Conservation (phyloP, 2,329 filamentous ascomycete species). For the Mycocentrospora acerina region DNA sequence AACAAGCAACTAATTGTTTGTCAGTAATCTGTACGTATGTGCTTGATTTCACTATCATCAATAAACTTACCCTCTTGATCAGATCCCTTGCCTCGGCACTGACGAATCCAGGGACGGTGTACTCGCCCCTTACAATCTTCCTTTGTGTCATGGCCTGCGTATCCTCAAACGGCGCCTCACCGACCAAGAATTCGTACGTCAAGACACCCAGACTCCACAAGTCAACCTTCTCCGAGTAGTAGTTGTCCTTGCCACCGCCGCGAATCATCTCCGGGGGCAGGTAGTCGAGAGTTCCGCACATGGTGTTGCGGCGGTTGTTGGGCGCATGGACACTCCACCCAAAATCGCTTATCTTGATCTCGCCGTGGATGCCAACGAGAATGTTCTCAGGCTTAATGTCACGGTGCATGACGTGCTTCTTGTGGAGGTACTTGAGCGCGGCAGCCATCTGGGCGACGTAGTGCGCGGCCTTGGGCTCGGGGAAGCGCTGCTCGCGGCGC, state of each 20-base stretch:
- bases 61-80: constrained; percentile 80
- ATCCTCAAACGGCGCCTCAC: constrained; percentile 96
- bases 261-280: constrained; percentile 97
- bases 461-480: constrained; percentile 82
- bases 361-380: constrained; percentile 89
- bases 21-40: constrained; percentile 6
- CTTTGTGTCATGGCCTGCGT: constrained; percentile 91
- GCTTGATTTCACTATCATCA: fast-evolving
- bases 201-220: constrained; percentile 93
- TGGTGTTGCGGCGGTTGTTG: constrained; percentile 88
- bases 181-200: constrained; percentile 94
- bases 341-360: constrained; percentile 98
- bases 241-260: constrained; percentile 77
- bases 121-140: constrained; percentile 84
- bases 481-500: constrained; percentile 74
- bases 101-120: constrained; percentile 88
- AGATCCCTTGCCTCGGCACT: constrained; percentile 87
- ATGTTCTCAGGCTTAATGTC: constrained; percentile 99
- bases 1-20: constrained; percentile 61
- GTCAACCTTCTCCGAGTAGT: constrained; percentile 93
- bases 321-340: constrained; percentile 98
- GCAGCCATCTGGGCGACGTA: constrained; percentile 91
- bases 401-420: constrained; percentile 95
- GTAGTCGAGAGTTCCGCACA: constrained; percentile 97
- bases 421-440: constrained; percentile 85